Evolutionary conservation across 352 stramenopile species (phyloP).

Genomic region (Elongisporangium prolatum): DNA sequence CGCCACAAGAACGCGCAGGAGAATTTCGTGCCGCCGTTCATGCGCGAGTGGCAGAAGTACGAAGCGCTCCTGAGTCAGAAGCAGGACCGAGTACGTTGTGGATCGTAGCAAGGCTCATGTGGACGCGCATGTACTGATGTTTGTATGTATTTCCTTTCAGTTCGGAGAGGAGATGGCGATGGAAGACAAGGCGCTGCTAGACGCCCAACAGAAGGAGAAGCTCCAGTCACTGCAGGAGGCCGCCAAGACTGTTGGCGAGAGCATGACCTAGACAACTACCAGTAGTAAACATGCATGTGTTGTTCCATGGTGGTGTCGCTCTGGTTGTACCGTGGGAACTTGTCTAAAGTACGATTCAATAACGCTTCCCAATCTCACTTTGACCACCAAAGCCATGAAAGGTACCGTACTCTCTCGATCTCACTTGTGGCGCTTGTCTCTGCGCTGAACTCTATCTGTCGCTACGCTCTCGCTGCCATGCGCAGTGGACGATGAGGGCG

Average conservation of each 20-base stretch:
- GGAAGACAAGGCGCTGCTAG: constrained; percentile 53
- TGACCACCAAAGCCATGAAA: not conserved
- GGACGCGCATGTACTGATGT: not conserved
- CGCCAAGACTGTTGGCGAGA: constrained; percentile 62
- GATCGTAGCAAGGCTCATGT: not conserved
- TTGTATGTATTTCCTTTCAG: too few species aligned
- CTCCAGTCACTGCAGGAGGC: constrained; percentile 66
- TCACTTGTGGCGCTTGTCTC: not conserved
- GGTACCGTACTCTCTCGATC: not conserved
- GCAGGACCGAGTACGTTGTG: constrained; percentile 33
- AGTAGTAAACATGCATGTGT: not conserved
- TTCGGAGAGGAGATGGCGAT: constrained; percentile 68
- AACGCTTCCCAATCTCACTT: not conserved
- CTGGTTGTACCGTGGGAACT: not conserved
- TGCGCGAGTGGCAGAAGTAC: constrained; percentile 80
- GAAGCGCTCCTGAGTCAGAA: constrained; percentile 42
- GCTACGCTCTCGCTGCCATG: not conserved
- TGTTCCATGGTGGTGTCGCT: not conserved
- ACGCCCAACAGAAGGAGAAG: constrained; percentile 64
- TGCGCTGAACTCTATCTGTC: not conserved
- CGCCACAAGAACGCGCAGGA: constrained; percentile 68
- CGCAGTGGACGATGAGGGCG: not conserved
- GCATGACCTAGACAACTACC: constrained; percentile 27
- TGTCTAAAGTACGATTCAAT: not conserved
- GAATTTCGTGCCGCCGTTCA: constrained; percentile 76